phyloP scores from a whole-genome alignment of 2,329 filamentous ascomycete species.

The Rutstroemia sp. region DNA sequence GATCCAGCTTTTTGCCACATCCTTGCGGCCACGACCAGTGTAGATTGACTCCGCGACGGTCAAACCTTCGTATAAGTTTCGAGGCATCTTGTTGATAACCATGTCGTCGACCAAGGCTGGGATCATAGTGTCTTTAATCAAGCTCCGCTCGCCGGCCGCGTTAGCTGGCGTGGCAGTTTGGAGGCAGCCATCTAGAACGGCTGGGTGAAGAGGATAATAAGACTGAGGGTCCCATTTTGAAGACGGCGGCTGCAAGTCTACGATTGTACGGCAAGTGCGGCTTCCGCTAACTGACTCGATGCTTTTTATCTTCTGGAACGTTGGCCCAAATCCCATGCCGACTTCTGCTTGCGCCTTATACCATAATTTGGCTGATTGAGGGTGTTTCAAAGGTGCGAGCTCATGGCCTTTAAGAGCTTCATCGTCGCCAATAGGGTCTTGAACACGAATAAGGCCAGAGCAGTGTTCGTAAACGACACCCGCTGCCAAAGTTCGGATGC shows the following conservation, averaged over 20 bases:
- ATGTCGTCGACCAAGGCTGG: conserved; percentile 20
- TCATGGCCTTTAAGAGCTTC: background rate
- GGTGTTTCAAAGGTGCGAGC: background rate
- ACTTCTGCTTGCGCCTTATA: background rate
- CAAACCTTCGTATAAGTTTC: conserved; percentile 1
- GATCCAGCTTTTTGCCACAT: conserved; percentile 7
- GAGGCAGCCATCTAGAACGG: conserved; percentile 26
- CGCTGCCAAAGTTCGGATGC: background rate
- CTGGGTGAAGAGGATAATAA: conserved; percentile 29
- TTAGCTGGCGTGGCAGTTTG: conserved; percentile 23
- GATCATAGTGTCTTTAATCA: conserved; percentile 15
- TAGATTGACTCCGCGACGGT: conserved; percentile 7
- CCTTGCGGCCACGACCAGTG: conserved; percentile 6
- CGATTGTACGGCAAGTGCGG: background rate
- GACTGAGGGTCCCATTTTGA: conserved; percentile 22
- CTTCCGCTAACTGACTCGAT: background rate
- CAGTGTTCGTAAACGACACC: background rate
- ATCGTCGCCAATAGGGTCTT: background rate
- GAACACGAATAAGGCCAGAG: background rate
- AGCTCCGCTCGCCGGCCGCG: conserved; percentile 14
- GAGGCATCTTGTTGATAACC: conserved; percentile 15
- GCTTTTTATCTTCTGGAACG: background rate
- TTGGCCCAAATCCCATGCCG: background rate
- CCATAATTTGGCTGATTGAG: background rate
- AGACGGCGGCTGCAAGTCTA: background rate